Conservation (phyloP, 148 eudicot species). For the Amaranthus hypochondriacus region DNA sequence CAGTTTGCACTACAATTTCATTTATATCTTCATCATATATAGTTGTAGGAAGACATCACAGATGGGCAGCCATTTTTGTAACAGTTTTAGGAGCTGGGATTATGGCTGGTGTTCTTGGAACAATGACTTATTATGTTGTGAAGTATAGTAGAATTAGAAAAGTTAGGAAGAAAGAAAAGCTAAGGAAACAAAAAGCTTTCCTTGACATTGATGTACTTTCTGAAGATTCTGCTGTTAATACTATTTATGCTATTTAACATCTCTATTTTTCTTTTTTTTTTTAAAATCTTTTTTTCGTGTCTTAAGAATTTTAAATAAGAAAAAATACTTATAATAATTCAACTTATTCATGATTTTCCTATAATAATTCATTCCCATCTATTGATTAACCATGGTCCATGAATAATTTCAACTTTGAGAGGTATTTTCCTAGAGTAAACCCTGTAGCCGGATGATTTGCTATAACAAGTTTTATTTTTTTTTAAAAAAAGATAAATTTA, state of each 20-base stretch:
- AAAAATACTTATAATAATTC: too few relatives aligned
- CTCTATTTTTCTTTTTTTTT: neutral
- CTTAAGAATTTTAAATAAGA: too few relatives aligned
- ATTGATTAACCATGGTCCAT: too few relatives aligned
- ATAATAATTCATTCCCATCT: too few relatives aligned
- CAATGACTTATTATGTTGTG: constrained; percentile 69
- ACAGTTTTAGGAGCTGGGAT: constrained; percentile 38
- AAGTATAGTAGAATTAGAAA: constrained; percentile 49
- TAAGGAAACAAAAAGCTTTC: neutral
- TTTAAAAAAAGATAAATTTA: too few relatives aligned
- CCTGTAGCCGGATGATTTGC: too few relatives aligned
- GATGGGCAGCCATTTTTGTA: constrained; percentile 56
- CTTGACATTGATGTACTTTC: constrained; percentile 35
- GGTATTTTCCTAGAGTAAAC: too few relatives aligned
- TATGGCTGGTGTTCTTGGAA: constrained; percentile 54
- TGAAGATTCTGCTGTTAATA: constrained; percentile 50
- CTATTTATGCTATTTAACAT: constrained; percentile 59
- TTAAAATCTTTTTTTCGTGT: too few relatives aligned
- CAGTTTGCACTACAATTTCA: constrained; percentile 61
- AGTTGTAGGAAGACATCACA: constrained; percentile 46
- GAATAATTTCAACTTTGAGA: too few relatives aligned
- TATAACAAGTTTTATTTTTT: too few relatives aligned
- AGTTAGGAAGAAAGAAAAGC: constrained; percentile 42
- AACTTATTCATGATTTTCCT: too few relatives aligned
- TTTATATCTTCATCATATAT: constrained; percentile 62